phyloP scores from a whole-genome alignment of 345 rosid genomes.

The Ceriops zippeliana region DNA sequence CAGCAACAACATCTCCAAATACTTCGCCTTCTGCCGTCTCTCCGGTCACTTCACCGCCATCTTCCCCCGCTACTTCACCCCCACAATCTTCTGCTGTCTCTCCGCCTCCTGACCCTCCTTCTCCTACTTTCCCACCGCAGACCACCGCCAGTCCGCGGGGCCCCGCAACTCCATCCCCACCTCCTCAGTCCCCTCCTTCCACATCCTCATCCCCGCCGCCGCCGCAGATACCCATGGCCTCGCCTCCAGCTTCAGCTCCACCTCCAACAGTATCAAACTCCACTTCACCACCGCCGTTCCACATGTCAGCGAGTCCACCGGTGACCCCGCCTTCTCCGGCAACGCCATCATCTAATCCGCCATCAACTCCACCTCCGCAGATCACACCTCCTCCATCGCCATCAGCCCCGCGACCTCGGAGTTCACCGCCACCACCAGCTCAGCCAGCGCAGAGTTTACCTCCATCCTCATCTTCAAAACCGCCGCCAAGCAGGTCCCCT shows the following conservation, averaged over 20 bases:
- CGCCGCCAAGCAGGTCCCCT: constrained; percentile 5
- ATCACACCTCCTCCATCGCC: neutral
- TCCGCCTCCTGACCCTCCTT: constrained; percentile 23
- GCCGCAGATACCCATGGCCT: constrained; percentile 1
- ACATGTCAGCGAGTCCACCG: constrained; percentile 11
- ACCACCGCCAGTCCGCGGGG: constrained; percentile 35
- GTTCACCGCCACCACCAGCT: constrained; percentile 10
- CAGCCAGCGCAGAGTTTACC: constrained; percentile 29
- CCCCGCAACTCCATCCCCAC: constrained; percentile 29
- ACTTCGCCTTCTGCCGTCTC: constrained; percentile 45
- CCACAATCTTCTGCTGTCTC: constrained; percentile 21
- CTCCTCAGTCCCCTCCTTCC: constrained; percentile 27
- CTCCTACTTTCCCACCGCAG: constrained; percentile 8
- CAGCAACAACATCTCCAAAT: constrained; percentile 45
- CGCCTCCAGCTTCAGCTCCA: constrained; percentile 21
- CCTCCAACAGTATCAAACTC: constrained; percentile 21
- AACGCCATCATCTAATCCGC: constrained; percentile 18
- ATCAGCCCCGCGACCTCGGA: constrained; percentile 14
- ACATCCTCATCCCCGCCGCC: constrained; percentile 21
- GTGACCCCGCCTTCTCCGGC: constrained; percentile 9
- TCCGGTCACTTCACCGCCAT: constrained; percentile 34
- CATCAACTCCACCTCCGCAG: constrained; percentile 20
- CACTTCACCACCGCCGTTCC: constrained; percentile 14
- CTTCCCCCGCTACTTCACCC: constrained; percentile 27
- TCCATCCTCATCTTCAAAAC: constrained; percentile 19